phyloP scores from a whole-genome alignment of 2,329 filamentous ascomycete genomes.

The Aspergillus sclerotialis region DNA sequence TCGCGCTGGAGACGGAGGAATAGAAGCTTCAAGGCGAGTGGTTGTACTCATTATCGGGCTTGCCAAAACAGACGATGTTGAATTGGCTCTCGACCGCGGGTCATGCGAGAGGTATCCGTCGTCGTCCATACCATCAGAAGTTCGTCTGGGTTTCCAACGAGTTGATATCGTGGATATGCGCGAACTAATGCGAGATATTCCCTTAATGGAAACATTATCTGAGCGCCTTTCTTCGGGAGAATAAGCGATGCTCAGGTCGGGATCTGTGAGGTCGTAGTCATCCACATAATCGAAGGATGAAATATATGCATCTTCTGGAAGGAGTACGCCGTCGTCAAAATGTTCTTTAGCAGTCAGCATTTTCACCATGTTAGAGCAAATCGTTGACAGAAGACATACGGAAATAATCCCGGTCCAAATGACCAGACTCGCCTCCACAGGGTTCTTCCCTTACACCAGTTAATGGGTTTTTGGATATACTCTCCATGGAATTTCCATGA shows the following conservation, averaged over 20 bases:
- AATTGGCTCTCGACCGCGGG: constrained; percentile 36
- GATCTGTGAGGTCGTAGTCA: constrained; percentile 51
- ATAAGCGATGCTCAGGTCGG: constrained; percentile 52
- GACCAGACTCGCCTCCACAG: constrained; percentile 54
- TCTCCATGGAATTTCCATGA: constrained; percentile 43
- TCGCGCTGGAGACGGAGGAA: constrained; percentile 56
- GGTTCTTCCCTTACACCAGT: constrained; percentile 83
- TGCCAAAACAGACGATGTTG: constrained; percentile 32
- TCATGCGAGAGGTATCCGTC: constrained; percentile 23
- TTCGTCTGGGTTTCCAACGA: constrained; percentile 32
- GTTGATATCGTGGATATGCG: constrained; percentile 69
- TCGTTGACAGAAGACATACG: constrained; percentile 52
- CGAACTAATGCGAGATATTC: constrained; percentile 57
- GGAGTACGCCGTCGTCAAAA: constrained; percentile 26
- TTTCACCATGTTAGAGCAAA: not conserved
- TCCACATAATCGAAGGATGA: constrained; percentile 22
- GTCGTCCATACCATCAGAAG: constrained; percentile 25
- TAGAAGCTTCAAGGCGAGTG: constrained; percentile 43
- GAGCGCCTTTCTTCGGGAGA: constrained; percentile 50
- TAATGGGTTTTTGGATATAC: constrained; percentile 56
- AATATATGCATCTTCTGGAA: constrained; percentile 24
- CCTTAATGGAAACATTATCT: constrained; percentile 41
- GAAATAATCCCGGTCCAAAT: constrained; percentile 57
- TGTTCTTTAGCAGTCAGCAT: constrained; percentile 22
- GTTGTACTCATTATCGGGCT: constrained; percentile 29